Conservation (phyloP, 1,139 yeast species). For the Eremothecium gossypii region DNA sequence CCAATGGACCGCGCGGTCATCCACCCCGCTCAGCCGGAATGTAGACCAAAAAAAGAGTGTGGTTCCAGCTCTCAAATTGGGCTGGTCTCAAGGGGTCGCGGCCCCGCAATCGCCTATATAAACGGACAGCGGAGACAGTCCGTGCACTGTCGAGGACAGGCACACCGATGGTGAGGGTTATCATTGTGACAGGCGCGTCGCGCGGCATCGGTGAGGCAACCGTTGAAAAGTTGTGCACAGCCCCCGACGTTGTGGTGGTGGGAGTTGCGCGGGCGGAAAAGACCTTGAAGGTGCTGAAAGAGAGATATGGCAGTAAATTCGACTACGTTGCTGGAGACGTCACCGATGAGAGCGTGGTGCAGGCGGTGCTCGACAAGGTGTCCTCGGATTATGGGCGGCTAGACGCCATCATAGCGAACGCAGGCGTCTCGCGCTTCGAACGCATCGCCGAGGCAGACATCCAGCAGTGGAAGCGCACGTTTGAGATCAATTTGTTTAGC, state of each 20-base stretch:
- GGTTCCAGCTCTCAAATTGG: no score
- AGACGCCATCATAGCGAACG: constrained; percentile 71
- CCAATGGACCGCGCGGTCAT: no score
- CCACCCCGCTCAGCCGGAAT: no score
- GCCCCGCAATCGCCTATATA: no score
- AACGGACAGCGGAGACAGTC: no score
- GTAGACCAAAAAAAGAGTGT: no score
- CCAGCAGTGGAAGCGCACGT: constrained; percentile 52
- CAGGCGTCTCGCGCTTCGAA: constrained; percentile 72
- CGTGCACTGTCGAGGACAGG: no score
- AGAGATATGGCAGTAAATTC: constrained; percentile 43
- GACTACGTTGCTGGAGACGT: constrained; percentile 62
- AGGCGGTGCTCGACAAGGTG: constrained; percentile 41
- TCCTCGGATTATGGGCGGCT: constrained; percentile 41
- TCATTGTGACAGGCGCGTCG: constrained; percentile 67
- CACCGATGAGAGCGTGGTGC: constrained; percentile 37
- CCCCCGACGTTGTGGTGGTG: constrained; percentile 49
- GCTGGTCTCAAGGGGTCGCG: no score
- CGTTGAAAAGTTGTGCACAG: constrained; percentile 43
- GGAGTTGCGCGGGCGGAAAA: constrained; percentile 64
- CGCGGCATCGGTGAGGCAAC: constrained; percentile 72
- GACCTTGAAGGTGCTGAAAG: constrained; percentile 37
- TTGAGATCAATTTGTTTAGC: constrained; percentile 73
- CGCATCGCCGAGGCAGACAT: constrained; percentile 35
- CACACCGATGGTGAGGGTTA: constrained; percentile 13